Percentiles rank a stretch among this genome's conserved stretches.
phyloP scores from a whole-genome alignment of 2,329 filamentous ascomycete species.

The Fusarium sp. region DNA sequence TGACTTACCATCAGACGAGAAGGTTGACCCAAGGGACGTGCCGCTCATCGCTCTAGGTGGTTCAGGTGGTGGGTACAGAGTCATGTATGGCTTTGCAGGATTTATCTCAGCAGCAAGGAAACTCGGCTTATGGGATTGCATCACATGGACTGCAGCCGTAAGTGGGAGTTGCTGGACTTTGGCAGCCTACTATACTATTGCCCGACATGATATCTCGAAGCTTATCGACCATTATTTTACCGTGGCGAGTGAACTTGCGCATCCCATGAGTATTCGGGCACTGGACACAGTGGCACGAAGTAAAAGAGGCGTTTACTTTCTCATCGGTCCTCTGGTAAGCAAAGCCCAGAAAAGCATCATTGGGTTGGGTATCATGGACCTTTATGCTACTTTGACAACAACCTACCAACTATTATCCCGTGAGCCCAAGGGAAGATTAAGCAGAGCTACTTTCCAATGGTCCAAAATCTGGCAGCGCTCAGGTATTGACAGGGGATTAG shows the following conservation, averaged over 20 bases:
- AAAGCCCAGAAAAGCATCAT: conserved; percentile 48
- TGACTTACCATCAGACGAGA: conserved; percentile 8
- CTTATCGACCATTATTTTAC: conserved; percentile 40
- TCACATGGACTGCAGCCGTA: conserved; percentile 43
- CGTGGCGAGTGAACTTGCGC: conserved; percentile 36
- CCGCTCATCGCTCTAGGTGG: conserved; percentile 43
- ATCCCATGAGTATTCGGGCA: conserved; percentile 41
- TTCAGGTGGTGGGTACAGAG: conserved; percentile 44
- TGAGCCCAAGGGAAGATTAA: conserved; percentile 30
- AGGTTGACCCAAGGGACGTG: conserved; percentile 36
- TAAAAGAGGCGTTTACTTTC: conserved; percentile 41
- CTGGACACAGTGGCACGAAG: conserved; percentile 35
- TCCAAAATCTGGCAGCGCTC: conserved; percentile 41
- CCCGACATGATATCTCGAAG: conserved; percentile 28
- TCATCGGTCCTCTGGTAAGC: conserved; percentile 38
- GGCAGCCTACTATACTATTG: conserved; percentile 46
- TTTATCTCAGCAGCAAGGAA: conserved; percentile 41
- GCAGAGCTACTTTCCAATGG: conserved; percentile 42
- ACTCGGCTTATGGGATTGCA: conserved; percentile 39
- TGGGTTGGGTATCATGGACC: conserved; percentile 44
- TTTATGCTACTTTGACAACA: conserved; percentile 43
- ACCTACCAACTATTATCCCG: conserved; percentile 39
- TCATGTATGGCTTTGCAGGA: conserved; percentile 46
- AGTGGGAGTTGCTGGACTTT: conserved; percentile 49
- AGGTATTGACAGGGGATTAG: conserved; percentile 22